Percentiles rank a stretch among this genome's conserved stretches.
Evolutionary conservation across 108 stramenopile genomes (phyloP).

Genomic region (Epithemia pelagica): DNA sequence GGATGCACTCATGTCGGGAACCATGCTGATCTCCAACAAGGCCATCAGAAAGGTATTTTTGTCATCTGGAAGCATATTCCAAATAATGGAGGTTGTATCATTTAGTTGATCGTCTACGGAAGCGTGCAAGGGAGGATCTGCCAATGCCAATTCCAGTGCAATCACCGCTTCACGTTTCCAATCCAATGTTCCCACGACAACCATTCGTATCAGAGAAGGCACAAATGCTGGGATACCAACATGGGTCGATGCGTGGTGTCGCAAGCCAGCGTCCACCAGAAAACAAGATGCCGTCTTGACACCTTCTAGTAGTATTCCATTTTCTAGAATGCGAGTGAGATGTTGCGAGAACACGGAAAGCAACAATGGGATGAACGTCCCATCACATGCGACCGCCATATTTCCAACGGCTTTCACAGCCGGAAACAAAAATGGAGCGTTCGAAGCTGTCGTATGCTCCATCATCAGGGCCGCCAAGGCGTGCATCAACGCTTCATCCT

Average conservation of each 20-base stretch:
- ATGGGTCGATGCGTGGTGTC: background rate
- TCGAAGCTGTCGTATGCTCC: background rate
- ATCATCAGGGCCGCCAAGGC: background rate
- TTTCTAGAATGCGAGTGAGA: background rate
- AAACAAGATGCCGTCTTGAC: background rate
- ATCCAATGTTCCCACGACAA: background rate
- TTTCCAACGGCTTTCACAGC: background rate
- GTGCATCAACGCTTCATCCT: background rate
- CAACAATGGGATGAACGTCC: background rate
- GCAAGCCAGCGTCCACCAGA: background rate
- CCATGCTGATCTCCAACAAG: background rate
- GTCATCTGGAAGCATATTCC: background rate
- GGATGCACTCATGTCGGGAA: constrained; percentile 1
- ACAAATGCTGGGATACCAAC: background rate
- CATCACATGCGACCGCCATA: constrained; percentile 5
- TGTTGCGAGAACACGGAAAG: background rate
- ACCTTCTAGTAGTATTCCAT: background rate
- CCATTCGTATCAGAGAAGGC: constrained; percentile 4
- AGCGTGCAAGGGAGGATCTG: background rate
- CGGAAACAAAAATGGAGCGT: background rate
- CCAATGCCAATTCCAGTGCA: constrained; percentile 1
- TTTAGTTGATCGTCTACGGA: background rate
- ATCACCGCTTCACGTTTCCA: constrained; percentile 2
- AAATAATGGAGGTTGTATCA: background rate
- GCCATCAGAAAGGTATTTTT: background rate